These are phyloP conservation scores for Phialocephala sp. DNA, from an alignment of 2,329 filamentous ascomycete genomes.

Conservation along the genomic window DNA sequence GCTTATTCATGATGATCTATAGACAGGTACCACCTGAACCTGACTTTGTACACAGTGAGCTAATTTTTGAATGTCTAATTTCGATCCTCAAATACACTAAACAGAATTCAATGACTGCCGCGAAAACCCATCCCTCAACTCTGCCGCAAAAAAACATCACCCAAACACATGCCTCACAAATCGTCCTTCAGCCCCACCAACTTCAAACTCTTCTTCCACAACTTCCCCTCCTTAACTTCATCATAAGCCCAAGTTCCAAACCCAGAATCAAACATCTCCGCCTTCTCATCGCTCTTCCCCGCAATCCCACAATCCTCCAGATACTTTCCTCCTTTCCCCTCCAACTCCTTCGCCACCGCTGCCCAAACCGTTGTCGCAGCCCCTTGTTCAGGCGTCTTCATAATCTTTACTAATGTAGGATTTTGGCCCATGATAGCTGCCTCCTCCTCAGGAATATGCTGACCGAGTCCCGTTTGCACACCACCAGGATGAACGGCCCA, in stretches of 20 bases:
- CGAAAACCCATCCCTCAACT: too few species aligned
- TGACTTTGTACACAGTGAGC: too few species aligned
- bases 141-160: too few species aligned
- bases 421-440: background rate
- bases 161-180: background rate
- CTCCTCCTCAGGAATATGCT: constrained; percentile 42
- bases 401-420: constrained; percentile 43
- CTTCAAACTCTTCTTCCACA: constrained; percentile 49
- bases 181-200: constrained; percentile 39
- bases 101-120: too few species aligned
- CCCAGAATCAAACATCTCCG: constrained; percentile 10
- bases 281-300: background rate
- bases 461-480: constrained; percentile 40
- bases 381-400: constrained; percentile 44
- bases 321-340: constrained; percentile 42
- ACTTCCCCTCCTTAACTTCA: constrained; percentile 44
- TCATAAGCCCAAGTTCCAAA: constrained; percentile 15
- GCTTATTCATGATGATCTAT: too few species aligned
- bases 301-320: constrained; percentile 45
- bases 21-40: too few species aligned
- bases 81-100: too few species aligned
- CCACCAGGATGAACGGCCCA: constrained; percentile 51
- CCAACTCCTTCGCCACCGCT: constrained; percentile 32
- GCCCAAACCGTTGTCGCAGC: constrained; percentile 51
- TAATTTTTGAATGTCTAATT: too few species aligned